These are phyloP conservation scores for Trichoderma sp. DNA, from an alignment of 2,329 filamentous ascomycete genomes.

Conservation along the genomic window DNA sequence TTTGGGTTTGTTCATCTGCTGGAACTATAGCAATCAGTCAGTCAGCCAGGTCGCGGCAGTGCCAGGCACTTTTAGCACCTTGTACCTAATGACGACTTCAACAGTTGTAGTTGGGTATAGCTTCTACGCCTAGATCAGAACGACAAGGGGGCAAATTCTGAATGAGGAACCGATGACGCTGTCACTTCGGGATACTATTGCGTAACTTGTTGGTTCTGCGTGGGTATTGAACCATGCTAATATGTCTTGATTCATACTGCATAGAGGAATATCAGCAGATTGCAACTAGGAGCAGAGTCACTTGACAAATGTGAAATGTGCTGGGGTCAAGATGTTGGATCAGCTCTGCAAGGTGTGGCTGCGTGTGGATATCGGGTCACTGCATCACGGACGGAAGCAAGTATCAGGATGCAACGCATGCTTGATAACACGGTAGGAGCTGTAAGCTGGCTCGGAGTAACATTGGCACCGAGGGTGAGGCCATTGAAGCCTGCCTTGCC, in stretches of 20 bases:
- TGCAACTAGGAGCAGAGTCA: slow-evolving; percentile 25
- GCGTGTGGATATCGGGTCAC: slow-evolving; percentile 1
- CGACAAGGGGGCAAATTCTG: not conserved
- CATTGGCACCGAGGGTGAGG: not conserved
- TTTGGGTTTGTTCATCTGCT: not conserved
- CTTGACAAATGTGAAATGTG: slow-evolving; percentile 33
- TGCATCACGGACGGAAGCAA: not conserved
- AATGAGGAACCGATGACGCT: not conserved
- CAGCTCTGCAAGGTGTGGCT: not conserved
- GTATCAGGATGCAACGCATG: not conserved
- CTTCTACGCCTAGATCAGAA: not conserved
- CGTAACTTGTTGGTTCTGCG: not conserved
- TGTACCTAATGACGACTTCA: not conserved
- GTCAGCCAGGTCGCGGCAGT: not conserved
- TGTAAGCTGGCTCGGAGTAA: not conserved
- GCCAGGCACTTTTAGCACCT: not conserved
- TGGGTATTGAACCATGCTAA: not conserved
- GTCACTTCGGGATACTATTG: not conserved
- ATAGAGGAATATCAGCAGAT: not conserved
- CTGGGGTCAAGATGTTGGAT: slow-evolving; percentile 26
- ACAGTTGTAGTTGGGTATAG: not conserved
- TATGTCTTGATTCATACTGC: not conserved
- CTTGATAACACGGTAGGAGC: not conserved
- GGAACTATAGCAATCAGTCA: not conserved
- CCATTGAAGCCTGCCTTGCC: slow-evolving; percentile 3